Evolutionary conservation across 73 alveolate species (phyloP).

Genomic region (Blepharisma stoltei): DNA sequence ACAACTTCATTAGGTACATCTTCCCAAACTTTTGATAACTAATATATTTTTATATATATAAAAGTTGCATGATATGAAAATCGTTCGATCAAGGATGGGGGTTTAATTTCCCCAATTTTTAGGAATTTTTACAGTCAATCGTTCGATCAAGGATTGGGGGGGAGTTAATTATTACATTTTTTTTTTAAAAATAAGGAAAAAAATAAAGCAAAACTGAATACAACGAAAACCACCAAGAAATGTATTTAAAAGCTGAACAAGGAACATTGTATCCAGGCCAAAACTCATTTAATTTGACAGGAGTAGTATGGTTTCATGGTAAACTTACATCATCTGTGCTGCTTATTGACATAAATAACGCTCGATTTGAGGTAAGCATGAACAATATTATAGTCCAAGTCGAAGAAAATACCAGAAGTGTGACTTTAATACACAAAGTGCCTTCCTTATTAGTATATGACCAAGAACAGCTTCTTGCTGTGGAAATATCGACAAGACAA

Average conservation of each 20-base stretch:
- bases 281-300: background rate
- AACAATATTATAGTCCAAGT: background rate
- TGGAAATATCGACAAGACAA: constrained; percentile 17
- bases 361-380: background rate
- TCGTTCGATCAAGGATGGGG: too few relatives aligned
- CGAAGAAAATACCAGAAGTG: background rate
- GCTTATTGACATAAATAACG: background rate
- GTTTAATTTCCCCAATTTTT: too few relatives aligned
- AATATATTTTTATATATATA: too few relatives aligned
- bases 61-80: too few relatives aligned
- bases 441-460: constrained; percentile 20
- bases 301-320: constrained; percentile 9
- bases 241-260: background rate
- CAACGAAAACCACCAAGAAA: background rate
- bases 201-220: too few relatives aligned
- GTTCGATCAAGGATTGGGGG: too few relatives aligned
- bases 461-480: constrained; percentile 4
- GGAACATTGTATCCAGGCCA: background rate
- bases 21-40: too few relatives aligned
- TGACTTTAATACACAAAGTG: constrained; percentile 20
- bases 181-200: too few relatives aligned
- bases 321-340: background rate
- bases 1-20: too few relatives aligned
- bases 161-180: too few relatives aligned
- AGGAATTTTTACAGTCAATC: too few relatives aligned